phyloP scores from a whole-genome alignment of 2,329 filamentous ascomycete genomes.

The Trichoderma pleuroti region DNA sequence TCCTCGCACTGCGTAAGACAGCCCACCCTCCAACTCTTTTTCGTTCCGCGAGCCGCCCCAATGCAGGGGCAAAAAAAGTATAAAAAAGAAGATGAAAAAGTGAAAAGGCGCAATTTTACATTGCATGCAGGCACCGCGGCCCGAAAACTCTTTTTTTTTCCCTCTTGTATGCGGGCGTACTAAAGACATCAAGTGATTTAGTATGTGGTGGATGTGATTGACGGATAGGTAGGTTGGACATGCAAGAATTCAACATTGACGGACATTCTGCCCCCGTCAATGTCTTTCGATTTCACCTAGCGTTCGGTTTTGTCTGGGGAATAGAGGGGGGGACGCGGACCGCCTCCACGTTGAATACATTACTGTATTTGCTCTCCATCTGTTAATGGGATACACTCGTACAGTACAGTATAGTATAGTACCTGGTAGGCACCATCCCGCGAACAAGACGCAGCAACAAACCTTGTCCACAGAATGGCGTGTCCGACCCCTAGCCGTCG shows the following conservation, averaged over 20 bases:
- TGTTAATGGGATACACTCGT: too few species aligned
- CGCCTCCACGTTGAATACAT: neutral
- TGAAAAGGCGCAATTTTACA: neutral
- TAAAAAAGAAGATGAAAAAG: neutral
- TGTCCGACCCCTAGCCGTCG: neutral
- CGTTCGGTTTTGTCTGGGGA: neutral
- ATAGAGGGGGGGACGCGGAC: too few species aligned
- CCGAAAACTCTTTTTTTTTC: neutral
- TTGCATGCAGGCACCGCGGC: neutral
- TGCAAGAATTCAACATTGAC: neutral
- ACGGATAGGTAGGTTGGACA: neutral
- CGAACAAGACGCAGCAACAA: neutral
- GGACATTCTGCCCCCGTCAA: neutral
- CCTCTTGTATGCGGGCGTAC: neutral
- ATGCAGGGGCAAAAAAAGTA: conserved; percentile 11
- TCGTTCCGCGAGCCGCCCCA: neutral
- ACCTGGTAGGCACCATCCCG: neutral
- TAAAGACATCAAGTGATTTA: neutral
- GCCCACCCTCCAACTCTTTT: neutral
- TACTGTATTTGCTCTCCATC: neutral
- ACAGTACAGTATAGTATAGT: too few species aligned
- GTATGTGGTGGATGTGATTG: neutral
- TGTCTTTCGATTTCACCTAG: neutral
- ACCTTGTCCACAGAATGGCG: neutral
- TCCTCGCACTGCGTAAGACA: neutral